Base-by-base conservation (phyloP, 2,329 filamentous ascomycete genomes). In the Monilinia fructicola region DNA sequence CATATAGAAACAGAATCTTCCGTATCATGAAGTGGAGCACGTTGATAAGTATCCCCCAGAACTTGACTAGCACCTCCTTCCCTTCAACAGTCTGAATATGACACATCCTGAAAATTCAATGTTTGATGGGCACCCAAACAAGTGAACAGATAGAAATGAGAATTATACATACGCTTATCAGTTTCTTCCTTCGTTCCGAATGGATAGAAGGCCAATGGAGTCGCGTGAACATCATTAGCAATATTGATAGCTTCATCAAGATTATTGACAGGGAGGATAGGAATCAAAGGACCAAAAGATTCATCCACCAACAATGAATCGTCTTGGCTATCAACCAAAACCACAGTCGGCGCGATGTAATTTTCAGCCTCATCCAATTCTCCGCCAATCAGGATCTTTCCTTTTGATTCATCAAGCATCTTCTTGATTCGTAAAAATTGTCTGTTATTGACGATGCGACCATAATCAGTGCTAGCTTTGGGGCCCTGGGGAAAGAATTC, bases 341-440 rank as follows among this genome's bases (percentile, higher is more conserved):
- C 88, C n/a, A 94, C 87, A 0, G 95, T 99, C 0, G 93, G 92
- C 77, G 94, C 92, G 72, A 99, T 95, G 79, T 90, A 97, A 60
- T 90, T 87, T 42, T 92, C 85, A 46, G 84, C 82, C 76, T 91
- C 88, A 77, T 98, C 92, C 80, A 90, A 88, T 65, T 88, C 87
- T 59, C 95, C 95, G 62, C 95, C 95, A 74, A 96, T 81, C 59
- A 98, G 83, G 70, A 99, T 92, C 80, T 91, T 90, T 77, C 95
- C 95, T 69, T 85, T 85, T 66, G 87, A 90, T 66, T 87, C 84
- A 77, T 97, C 92, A n/a, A 99, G 81, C 91, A 98, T 93, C 74
- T 87, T 87, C 85, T 95, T 96, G 72, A 98, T 84, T 48, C 94
- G 88, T 69, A 86, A 81, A 79, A 94, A 98, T 73, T 95, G 88